Percentiles rank a stretch among this genome's conserved stretches.
phyloP scores from a whole-genome alignment of 371 early-diverging fungal species.

The Mucor lusitanicus region DNA sequence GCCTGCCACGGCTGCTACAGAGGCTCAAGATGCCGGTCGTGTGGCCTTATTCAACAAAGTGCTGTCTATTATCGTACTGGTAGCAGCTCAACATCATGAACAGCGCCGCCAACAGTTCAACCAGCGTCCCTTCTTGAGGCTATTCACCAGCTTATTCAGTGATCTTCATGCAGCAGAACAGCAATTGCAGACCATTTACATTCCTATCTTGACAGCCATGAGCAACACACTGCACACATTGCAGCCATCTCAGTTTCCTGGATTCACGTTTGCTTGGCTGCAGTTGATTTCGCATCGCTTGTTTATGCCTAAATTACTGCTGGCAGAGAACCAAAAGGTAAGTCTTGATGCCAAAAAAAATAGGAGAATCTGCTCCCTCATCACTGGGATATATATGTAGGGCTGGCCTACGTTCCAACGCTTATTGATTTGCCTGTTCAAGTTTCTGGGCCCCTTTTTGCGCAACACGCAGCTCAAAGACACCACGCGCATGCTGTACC shows the following conservation, averaged over 20 bases:
- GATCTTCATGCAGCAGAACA: slow-evolving; percentile 79
- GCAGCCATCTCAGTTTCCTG: slow-evolving; percentile 89
- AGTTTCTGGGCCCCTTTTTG: slow-evolving; percentile 87
- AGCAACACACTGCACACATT: slow-evolving; percentile 84
- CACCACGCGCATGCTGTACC: slow-evolving; percentile 84
- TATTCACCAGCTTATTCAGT: slow-evolving; percentile 82
- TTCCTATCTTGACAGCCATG: slow-evolving; percentile 71
- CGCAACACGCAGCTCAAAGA: slow-evolving; percentile 67
- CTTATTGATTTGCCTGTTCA: slow-evolving; percentile 79
- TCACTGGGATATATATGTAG: slow-evolving; percentile 18
- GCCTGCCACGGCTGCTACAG: slow-evolving; percentile 6
- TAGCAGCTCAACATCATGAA: slow-evolving; percentile 85
- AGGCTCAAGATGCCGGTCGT: slow-evolving; percentile 39
- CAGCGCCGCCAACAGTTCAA: slow-evolving; percentile 79
- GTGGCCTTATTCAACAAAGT: slow-evolving; percentile 72
- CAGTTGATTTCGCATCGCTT: slow-evolving; percentile 89
- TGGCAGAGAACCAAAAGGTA: slow-evolving; percentile 72
- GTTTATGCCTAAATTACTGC: slow-evolving; percentile 88
- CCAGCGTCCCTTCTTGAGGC: slow-evolving; percentile 90
- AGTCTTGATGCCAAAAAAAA: not conserved
- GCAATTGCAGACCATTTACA: slow-evolving; percentile 68
- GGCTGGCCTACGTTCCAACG: slow-evolving; percentile 90
- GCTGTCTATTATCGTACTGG: slow-evolving; percentile 82
- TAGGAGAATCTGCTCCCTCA: not conserved
- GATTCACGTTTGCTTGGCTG: slow-evolving; percentile 97